These are phyloP conservation scores for Lepraria neglecta DNA, from an alignment of 495 filamentous ascomycete species.

Conservation along the genomic window DNA sequence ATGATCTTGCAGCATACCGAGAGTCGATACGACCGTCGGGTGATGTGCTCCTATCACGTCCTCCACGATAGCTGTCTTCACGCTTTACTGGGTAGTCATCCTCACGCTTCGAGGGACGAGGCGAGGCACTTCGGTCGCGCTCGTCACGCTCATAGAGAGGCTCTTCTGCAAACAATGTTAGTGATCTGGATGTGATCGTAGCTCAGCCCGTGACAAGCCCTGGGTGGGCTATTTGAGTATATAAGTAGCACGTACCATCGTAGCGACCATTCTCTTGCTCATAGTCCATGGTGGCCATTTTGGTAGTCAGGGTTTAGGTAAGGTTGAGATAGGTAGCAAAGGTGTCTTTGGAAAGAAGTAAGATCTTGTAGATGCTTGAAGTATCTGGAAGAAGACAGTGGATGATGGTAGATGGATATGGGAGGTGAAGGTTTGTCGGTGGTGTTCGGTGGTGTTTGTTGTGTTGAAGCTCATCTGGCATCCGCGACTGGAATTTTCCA, in stretches of 20 bases:
- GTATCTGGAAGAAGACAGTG: background rate
- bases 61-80: slow-evolving; percentile 55
- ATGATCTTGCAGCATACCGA: slow-evolving; percentile 53
- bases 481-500: slow-evolving; percentile 16
- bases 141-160: slow-evolving; percentile 79
- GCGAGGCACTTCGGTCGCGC: slow-evolving; percentile 87
- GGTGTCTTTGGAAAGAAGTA: background rate
- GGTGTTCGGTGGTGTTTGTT: slow-evolving; percentile 13
- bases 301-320: slow-evolving; percentile 16
- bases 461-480: slow-evolving; percentile 10
- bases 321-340: slow-evolving; percentile 3
- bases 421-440: slow-evolving; percentile 4
- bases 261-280: slow-evolving; percentile 81
- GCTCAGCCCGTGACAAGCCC: background rate
- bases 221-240: slow-evolving; percentile 12
- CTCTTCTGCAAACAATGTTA: slow-evolving; percentile 48
- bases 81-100: slow-evolving; percentile 26
- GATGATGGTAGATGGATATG: background rate
- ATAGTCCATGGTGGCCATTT: slow-evolving; percentile 64
- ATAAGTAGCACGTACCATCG: slow-evolving; percentile 58
- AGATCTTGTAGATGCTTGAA: background rate
- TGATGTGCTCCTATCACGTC: slow-evolving; percentile 70
- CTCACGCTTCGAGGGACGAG: slow-evolving; percentile 64
- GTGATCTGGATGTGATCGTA: background rate
- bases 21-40: slow-evolving; percentile 59